These are phyloP conservation scores for Lentinula raphanica DNA, from an alignment of 768 basidiomycete species.

Conservation along the genomic window DNA sequence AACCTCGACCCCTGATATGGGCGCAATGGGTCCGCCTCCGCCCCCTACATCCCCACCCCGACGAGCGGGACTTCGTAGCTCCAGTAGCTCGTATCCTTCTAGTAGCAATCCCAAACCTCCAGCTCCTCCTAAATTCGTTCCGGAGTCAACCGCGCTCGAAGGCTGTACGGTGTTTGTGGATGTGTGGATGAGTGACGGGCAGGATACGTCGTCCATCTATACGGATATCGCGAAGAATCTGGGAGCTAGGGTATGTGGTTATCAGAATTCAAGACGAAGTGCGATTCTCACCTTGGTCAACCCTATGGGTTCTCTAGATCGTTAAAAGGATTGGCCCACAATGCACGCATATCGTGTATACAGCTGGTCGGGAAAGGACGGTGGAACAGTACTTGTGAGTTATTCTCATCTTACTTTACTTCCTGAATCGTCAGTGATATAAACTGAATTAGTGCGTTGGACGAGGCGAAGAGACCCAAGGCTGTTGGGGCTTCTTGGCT, in stretches of 20 bases:
- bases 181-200: slow-evolving; percentile 78
- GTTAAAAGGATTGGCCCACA: slow-evolving; percentile 61
- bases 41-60: slow-evolving; percentile 38
- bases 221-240: slow-evolving; percentile 75
- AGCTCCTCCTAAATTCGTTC: slow-evolving; percentile 15
- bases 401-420: neutral
- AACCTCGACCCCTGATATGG: slow-evolving; percentile 19
- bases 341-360: slow-evolving; percentile 83
- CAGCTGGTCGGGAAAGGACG: slow-evolving; percentile 75
- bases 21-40: slow-evolving; percentile 43
- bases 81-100: slow-evolving; percentile 32
- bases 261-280: neutral
- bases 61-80: slow-evolving; percentile 30
- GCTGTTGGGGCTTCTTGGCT: slow-evolving; percentile 89
- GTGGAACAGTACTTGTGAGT: slow-evolving; percentile 64
- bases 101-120: slow-evolving; percentile 15
- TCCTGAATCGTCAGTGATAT: neutral
- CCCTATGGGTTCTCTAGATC: slow-evolving; percentile 33
- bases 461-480: slow-evolving; percentile 59
- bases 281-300: neutral
- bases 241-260: slow-evolving; percentile 69
- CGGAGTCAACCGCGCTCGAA: slow-evolving; percentile 47
- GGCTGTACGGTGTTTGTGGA: slow-evolving; percentile 83
- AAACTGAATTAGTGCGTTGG: slow-evolving; percentile 39
- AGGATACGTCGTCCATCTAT: slow-evolving; percentile 77